Percentiles rank a stretch among this genome's conserved stretches.
phyloP scores from a whole-genome alignment of 1,284 basidiomycete species.

The Kalmanozyma brasiliensis region DNA sequence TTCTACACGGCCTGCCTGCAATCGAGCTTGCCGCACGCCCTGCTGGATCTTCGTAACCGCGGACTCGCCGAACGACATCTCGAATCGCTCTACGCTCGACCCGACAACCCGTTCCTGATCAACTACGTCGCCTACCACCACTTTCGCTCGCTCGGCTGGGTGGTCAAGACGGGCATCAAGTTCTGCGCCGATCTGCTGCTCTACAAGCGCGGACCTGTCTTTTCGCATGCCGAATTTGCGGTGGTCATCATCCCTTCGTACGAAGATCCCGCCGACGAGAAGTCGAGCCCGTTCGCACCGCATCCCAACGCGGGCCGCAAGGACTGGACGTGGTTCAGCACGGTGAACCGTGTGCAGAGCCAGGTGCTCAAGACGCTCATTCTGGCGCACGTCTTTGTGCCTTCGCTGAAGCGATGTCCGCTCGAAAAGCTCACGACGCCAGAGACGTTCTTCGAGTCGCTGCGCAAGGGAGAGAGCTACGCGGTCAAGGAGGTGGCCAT shows the following conservation, averaged over 20 bases:
- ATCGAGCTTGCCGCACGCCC: constrained; percentile 25
- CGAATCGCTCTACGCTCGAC: constrained; percentile 50
- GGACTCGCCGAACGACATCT: constrained; percentile 35
- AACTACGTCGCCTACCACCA: constrained; percentile 93
- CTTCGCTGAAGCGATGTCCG: constrained; percentile 40
- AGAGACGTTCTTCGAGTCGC: constrained; percentile 74
- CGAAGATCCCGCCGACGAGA: constrained; percentile 79
- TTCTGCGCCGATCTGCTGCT: constrained; percentile 95
- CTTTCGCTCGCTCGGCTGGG: constrained; percentile 97
- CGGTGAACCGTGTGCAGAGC: constrained; percentile 93
- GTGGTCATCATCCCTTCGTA: constrained; percentile 89
- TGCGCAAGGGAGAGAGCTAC: constrained; percentile 72
- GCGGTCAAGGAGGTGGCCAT: constrained; percentile 82
- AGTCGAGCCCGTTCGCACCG: constrained; percentile 57
- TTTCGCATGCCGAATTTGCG: constrained; percentile 96
- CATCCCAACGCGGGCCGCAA: constrained; percentile 70
- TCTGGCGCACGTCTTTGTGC: constrained; percentile 61
- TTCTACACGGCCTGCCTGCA: constrained; percentile 47
- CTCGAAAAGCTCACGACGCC: constrained; percentile 48
- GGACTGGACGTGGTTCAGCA: constrained; percentile 95
- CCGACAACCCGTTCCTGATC: constrained; percentile 91
- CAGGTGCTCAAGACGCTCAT: constrained; percentile 84
- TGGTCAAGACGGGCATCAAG: constrained; percentile 93
- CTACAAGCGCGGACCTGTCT: constrained; percentile 94
- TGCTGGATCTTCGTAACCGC: constrained; percentile 25